Base-by-base conservation (phyloP, 805 yeast species). In the Helenozyma rhizophorensis region DNA sequence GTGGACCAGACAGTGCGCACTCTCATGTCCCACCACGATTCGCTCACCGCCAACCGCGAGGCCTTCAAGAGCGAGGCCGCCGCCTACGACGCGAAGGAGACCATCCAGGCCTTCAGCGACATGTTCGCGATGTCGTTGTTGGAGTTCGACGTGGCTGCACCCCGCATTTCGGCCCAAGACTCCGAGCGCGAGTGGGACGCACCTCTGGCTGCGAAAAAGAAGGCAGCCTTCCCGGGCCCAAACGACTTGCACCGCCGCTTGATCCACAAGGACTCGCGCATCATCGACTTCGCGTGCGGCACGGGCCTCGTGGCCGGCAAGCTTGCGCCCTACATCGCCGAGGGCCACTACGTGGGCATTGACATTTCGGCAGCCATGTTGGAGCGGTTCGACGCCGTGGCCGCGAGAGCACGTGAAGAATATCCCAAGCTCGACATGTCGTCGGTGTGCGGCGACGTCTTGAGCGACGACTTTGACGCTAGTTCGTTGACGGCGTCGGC, bases 241-340 rank as follows among this genome's bases (percentile, higher is more conserved):
- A 14, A 22, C 4, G 16, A 34, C 10, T 30, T 27, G 23, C 48
- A 51, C 4, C 25, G 40, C 12, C 15, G 48, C 10, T 27, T 47
- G 21, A 39, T 55, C 37, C 44, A 37, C 29, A 53, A 52, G 2
- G 53, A 51, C 6, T 39, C 43, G 30, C 52, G 36, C 22, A 24
- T 61, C 6, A 32, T 68, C 28, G 72, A 68, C 40, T 67, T 68
- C 45, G 72, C 70, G 1, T 66, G 71, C 37, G 73, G 73, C 3
- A 56, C 70, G 2, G 73, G 72, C 0, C 34, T 62, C 7, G 50
- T 65, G 12, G 54, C 63, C 2, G 42, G 49, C 31, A 48, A 47
- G n/a, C 30, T 65, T 15, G 52, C 51, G 5, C 64, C 63, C 3
- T 56, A 56, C 34, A 34, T 64, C 13, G 15, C 28, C 9, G 6